Conservation (phyloP, 805 yeast genomes). For the Isabelozyma rhagii region DNA sequence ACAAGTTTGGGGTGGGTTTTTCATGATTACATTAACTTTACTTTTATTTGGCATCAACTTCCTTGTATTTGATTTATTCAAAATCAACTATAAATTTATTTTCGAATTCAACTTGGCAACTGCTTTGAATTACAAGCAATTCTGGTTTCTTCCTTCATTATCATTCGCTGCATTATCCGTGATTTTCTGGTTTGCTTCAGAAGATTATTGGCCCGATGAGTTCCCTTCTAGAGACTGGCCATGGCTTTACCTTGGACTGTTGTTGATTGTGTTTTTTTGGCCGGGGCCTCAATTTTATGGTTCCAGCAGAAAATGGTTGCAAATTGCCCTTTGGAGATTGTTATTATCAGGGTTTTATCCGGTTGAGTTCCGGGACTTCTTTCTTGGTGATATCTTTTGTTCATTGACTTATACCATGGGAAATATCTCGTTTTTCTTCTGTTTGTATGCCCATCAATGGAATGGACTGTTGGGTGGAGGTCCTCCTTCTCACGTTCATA, state of each 20-base stretch:
- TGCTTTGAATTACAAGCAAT: constrained; percentile 64
- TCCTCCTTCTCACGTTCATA: constrained; percentile 30
- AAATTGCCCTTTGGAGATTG: constrained; percentile 68
- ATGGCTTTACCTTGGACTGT: constrained; percentile 63
- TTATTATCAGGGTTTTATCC: constrained; percentile 84
- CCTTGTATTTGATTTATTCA: constrained; percentile 65
- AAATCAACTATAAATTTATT: constrained; percentile 87
- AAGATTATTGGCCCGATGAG: constrained; percentile 57
- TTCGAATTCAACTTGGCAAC: constrained; percentile 79
- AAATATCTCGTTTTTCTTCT: constrained; percentile 79
- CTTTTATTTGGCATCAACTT: constrained; percentile 68
- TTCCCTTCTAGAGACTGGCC: constrained; percentile 77
- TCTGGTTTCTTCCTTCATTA: constrained; percentile 59
- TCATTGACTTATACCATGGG: constrained; percentile 86
- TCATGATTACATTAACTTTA: constrained; percentile 58
- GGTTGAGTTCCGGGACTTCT: constrained; percentile 93
- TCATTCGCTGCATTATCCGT: constrained; percentile 56
- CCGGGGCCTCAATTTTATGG: constrained; percentile 60
- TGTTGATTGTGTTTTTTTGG: constrained; percentile 47
- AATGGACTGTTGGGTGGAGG: constrained; percentile 44
- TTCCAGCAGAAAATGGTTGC: constrained; percentile 75
- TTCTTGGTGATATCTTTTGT: constrained; percentile 86
- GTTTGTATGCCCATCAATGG: constrained; percentile 78
- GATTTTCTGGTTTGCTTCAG: constrained; percentile 73
- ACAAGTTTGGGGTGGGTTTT: constrained; percentile 93